phyloP scores from a whole-genome alignment of 2,329 filamentous ascomycete species.

The Penicillium sp. region DNA sequence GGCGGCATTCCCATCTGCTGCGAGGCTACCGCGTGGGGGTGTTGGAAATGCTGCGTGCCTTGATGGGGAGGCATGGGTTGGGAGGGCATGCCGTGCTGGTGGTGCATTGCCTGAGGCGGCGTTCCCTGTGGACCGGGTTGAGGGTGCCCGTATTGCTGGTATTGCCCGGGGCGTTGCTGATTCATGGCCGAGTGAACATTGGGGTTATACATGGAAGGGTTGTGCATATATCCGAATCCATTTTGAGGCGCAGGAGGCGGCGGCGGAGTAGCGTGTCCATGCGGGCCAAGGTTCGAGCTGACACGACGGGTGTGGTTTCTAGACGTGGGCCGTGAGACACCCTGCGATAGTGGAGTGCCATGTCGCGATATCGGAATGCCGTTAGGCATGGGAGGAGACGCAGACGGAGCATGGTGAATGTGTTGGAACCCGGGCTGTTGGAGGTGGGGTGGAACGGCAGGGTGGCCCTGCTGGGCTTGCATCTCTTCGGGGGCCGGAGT shows the following conservation, averaged over 20 bases:
- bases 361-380: slow-evolving; percentile 70
- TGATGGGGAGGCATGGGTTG: slow-evolving; percentile 37
- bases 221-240: slow-evolving; percentile 81
- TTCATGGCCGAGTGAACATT: slow-evolving; percentile 51
- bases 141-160: slow-evolving; percentile 40
- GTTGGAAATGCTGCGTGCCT: slow-evolving; percentile 42
- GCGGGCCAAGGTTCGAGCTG: slow-evolving; percentile 70
- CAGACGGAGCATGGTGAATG: slow-evolving; percentile 79
- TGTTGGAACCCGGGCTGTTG: slow-evolving; percentile 72
- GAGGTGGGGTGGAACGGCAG: slow-evolving; percentile 69
- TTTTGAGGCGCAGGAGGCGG: slow-evolving; percentile 53
- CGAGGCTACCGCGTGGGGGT: slow-evolving; percentile 33
- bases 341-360: slow-evolving; percentile 77
- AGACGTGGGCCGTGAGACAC: slow-evolving; percentile 73
- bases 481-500: slow-evolving; percentile 69
- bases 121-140: slow-evolving; percentile 43
- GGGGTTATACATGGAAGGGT: slow-evolving; percentile 80
- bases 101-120: slow-evolving; percentile 26
- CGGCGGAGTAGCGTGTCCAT: slow-evolving; percentile 60
- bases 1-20: slow-evolving; percentile 33
- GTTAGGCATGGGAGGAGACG: slow-evolving; percentile 83
- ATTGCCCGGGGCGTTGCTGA: slow-evolving; percentile 45
- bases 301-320: slow-evolving; percentile 74
- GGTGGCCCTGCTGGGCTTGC: slow-evolving; percentile 49
- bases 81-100: slow-evolving; percentile 23